Percentiles rank a stretch among this genome's conserved stretches.
Evolutionary conservation across 176 grass and related monocot species (phyloP).

Genomic region (Carex myosuroides): DNA sequence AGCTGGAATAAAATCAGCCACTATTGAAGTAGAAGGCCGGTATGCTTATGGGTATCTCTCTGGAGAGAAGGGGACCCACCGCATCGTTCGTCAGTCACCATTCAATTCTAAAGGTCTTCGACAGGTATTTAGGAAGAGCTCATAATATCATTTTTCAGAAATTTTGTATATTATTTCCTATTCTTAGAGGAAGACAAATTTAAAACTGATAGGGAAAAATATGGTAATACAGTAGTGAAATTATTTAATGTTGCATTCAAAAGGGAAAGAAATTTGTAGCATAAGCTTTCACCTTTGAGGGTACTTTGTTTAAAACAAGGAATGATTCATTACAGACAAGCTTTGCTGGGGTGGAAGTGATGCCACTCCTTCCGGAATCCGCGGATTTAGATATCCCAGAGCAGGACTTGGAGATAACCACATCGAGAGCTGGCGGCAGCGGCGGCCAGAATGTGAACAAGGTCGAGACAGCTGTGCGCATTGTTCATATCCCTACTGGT

Average conservation of each 20-base stretch:
- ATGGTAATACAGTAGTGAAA: neutral
- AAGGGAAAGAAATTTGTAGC: neutral
- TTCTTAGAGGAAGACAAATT: neutral
- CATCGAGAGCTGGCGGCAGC: slow-evolving; percentile 84
- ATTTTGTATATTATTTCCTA: neutral
- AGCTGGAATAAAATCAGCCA: slow-evolving; percentile 95
- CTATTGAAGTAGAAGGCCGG: slow-evolving; percentile 72
- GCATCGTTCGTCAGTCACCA: slow-evolving; percentile 89
- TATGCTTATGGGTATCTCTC: slow-evolving; percentile 95
- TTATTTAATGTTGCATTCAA: neutral
- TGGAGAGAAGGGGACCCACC: slow-evolving; percentile 95
- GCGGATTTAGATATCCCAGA: slow-evolving; percentile 84
- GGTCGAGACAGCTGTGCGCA: slow-evolving; percentile 90
- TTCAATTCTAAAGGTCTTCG: slow-evolving; percentile 98
- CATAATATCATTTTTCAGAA: neutral
- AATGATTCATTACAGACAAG: slow-evolving; percentile 51
- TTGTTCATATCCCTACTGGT: slow-evolving; percentile 91
- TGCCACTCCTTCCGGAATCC: slow-evolving; percentile 87
- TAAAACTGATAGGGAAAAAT: neutral
- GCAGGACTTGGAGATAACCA: slow-evolving; percentile 92
- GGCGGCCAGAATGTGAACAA: slow-evolving; percentile 99
- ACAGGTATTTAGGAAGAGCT: slow-evolving; percentile 51
- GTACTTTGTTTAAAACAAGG: neutral
- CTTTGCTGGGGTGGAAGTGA: slow-evolving; percentile 91
- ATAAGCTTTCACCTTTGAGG: neutral